Conservation (phyloP, 257 asterid species). For the Nicotiana attenuata region DNA sequence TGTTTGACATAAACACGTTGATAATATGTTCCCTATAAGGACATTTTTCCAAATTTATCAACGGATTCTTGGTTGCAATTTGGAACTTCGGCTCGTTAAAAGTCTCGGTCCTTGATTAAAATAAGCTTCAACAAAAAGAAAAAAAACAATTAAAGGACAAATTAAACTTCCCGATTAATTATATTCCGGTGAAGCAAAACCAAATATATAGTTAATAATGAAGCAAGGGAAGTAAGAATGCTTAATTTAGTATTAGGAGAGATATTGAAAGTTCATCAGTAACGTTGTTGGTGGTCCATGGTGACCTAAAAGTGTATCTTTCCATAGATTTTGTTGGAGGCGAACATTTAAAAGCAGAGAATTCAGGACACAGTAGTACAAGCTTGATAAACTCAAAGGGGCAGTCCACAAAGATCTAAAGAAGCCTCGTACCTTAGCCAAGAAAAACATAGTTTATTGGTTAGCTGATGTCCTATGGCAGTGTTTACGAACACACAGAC, state of each 20-base stretch:
- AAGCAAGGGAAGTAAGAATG: neutral
- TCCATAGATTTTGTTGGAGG: neutral
- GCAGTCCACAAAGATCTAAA: neutral
- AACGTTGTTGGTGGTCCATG: neutral
- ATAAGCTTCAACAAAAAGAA: neutral
- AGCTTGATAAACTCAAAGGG: slow-evolving; percentile 8
- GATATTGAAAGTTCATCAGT: neutral
- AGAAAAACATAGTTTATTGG: neutral
- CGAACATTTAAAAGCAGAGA: neutral
- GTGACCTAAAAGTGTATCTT: neutral
- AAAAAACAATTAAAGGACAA: neutral
- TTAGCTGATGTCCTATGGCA: too few species aligned
- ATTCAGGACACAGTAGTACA: neutral
- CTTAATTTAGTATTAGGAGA: neutral
- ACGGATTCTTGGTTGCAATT: too few species aligned
- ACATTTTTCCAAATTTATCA: too few species aligned
- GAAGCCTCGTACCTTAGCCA: neutral
- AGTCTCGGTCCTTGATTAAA: too few species aligned
- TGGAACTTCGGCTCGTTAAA: too few species aligned
- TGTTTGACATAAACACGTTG: too few species aligned
- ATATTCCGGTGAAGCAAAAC: neutral
- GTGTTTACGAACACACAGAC: too few species aligned
- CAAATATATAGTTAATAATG: too few species aligned
- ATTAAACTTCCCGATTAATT: neutral
- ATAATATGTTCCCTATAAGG: too few species aligned